Base-by-base conservation (phyloP, 2,329 filamentous ascomycete species). In the Myotisia sp. region DNA sequence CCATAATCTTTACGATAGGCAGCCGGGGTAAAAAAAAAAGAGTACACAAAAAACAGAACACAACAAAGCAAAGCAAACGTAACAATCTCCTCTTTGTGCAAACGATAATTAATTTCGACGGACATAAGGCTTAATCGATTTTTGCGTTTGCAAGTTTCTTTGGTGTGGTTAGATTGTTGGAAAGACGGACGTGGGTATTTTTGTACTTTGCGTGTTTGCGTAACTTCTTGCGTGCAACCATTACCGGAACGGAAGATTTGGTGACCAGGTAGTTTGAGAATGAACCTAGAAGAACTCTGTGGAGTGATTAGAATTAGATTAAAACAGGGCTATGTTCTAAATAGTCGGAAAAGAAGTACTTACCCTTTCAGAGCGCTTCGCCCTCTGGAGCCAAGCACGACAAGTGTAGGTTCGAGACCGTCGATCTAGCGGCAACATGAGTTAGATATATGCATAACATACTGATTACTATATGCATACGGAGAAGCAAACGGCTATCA, bases 201-300 rank as follows among this genome's bases (percentile, higher is more conserved):
- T 79, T 80, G 54, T 79, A 80, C 54, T 87, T 86, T 54, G 74
- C 77, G 60, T 92, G 81, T 57, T 93, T 93, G 31, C 81, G 70
- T 27, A 94, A 67, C 38, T 82, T 79, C 64, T 92, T 94, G 39
- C 90, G 70, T 5, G 90, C 90, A 22, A 95, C 90, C 90, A 98
- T 98, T 40, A 98, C 90, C 0, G 90, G 90, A 10, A 92, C 85
- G 2, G 83, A 92, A 43, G 84, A 92, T 62, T 95, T 95, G 23
- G 85, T 92, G 20, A 98, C 86, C 5, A 98, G 68, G 51, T 98
- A 98, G 54, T 95, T 95, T 40, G 83, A 92, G 58, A 98, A 95
- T 0, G 86, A 94, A 17, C 90, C 90, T 19, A 98, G 70, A 40
- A 98, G 77, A 14, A 94, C 87, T 52, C 86, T 92, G 47, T 30